Evolutionary conservation across 1,284 basidiomycete genomes (phyloP), one percentile per base, ranked within the genome.

Genomic region (Lentinus polychrous): DNA sequence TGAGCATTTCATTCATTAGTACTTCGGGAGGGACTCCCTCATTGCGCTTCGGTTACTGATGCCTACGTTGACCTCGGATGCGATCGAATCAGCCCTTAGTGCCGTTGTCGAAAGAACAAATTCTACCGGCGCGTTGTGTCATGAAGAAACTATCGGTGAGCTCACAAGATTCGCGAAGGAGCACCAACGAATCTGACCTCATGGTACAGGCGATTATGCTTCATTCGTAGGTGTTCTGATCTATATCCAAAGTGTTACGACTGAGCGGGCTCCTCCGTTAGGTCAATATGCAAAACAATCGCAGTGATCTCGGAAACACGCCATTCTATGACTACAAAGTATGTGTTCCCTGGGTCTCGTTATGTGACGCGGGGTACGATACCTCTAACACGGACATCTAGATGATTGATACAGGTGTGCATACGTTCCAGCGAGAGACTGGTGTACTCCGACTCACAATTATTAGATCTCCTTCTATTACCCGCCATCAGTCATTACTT

Each of bases 1-100:
- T 27, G 11, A 12, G 31, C 11, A 14, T 17, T 12, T 18, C 35
- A 37, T 15, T 37, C 12, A 7, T 12, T 43, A 60, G 46, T 55
- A 62, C 53, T 71, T 72, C 48, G 71, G 71, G 1, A 59, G 72
- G 10, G 71, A 75, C 52, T 70, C 71, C 6, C 57, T 75, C 45
- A 63, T 75, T 34, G 66, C 70, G 2, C 60, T 71, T 2, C 61
- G 69, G 6, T 56, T 74, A 11, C 55, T 73, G 14, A 63, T 72
- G 49, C 68, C 70, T 6, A 64, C 66, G 2, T 55, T 72, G 6
- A 70, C 67, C 0, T 55, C 67, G 2, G 63, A 67, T 24, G 66
- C 69, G 4, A 64, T 67, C 39, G 73, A 75, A 51, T 57, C 67
- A 0, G 66, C 69, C 12, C 59, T 73, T 7, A 67, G 70, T 2